Conservation (phyloP, 2,329 filamentous ascomycete species). For the Lasiodiplodia sp. region DNA sequence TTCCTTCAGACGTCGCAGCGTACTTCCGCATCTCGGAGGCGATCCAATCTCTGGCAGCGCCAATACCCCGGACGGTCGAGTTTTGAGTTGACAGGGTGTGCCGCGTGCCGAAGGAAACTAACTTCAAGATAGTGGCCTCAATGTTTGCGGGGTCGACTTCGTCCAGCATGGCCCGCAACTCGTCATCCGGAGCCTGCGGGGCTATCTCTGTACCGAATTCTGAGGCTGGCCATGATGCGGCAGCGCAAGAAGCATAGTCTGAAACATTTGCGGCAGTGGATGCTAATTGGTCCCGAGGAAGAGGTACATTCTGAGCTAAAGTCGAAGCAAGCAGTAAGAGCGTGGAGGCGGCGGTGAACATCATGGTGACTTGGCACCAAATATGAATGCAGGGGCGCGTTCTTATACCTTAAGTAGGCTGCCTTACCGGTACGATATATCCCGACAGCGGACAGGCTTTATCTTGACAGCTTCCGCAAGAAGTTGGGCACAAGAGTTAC, state of each 20-base stretch:
- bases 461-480: constrained; percentile 31
- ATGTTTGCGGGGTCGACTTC: constrained; percentile 55
- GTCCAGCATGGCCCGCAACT: constrained; percentile 49
- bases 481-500: constrained; percentile 11
- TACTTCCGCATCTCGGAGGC: constrained; percentile 58
- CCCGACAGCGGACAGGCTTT: constrained; percentile 30
- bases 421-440: constrained; percentile 28
- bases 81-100: constrained; percentile 64
- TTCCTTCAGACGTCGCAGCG: constrained; percentile 57
- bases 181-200: constrained; percentile 51
- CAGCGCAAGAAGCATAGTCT: constrained; percentile 43
- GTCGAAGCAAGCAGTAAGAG: background rate
- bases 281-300: constrained; percentile 30
- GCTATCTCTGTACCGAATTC: constrained; percentile 47
- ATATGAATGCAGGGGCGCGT: background rate
- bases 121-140: constrained; percentile 59
- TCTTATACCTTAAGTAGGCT: background rate
- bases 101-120: constrained; percentile 64
- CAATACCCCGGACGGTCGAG: constrained; percentile 60
- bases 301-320: constrained; percentile 6
- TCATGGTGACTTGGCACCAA: background rate
- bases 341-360: background rate
- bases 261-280: constrained; percentile 41
- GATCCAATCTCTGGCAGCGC: constrained; percentile 66
- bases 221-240: constrained; percentile 52